phyloP scores from a whole-genome alignment of 192 early-diverging fungal genomes.

The Coemansia sp. region DNA sequence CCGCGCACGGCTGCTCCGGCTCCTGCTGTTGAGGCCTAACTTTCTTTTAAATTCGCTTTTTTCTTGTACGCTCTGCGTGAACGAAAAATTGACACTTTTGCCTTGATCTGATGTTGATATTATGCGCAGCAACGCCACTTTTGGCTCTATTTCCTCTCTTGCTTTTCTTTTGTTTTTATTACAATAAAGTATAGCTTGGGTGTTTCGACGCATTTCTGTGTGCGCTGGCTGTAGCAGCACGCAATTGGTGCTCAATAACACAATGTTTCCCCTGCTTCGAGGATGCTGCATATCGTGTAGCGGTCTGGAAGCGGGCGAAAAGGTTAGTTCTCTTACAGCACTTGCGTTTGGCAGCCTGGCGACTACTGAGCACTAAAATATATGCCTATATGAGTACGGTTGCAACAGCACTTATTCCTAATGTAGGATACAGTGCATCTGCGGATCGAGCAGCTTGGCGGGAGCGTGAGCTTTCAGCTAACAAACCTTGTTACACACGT shows the following conservation, averaged over 20 bases:
- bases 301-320: slow-evolving; percentile 38
- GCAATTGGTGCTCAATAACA: too few species aligned
- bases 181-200: neutral
- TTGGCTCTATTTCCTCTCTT: neutral
- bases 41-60: neutral
- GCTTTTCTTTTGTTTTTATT: neutral
- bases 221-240: too few species aligned
- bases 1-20: slow-evolving; percentile 41
- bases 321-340: slow-evolving; percentile 13
- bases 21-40: slow-evolving; percentile 42
- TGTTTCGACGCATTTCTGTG: too few species aligned
- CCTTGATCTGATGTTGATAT: neutral
- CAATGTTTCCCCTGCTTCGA: slow-evolving; percentile 21
- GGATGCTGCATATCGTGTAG: slow-evolving; percentile 50
- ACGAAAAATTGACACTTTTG: slow-evolving; percentile 5
- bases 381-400: neutral
- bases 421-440: slow-evolving; percentile 25
- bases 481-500: slow-evolving; percentile 49
- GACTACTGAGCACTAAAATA: neutral
- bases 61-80: slow-evolving; percentile 8
- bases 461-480: slow-evolving; percentile 33
- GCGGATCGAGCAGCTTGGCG: slow-evolving; percentile 42
- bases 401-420: neutral
- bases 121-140: slow-evolving; percentile 18
- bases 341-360: neutral